These are phyloP conservation scores for Strigomonas galati DNA, from an alignment of 208 protist species.

Conservation along the genomic window DNA sequence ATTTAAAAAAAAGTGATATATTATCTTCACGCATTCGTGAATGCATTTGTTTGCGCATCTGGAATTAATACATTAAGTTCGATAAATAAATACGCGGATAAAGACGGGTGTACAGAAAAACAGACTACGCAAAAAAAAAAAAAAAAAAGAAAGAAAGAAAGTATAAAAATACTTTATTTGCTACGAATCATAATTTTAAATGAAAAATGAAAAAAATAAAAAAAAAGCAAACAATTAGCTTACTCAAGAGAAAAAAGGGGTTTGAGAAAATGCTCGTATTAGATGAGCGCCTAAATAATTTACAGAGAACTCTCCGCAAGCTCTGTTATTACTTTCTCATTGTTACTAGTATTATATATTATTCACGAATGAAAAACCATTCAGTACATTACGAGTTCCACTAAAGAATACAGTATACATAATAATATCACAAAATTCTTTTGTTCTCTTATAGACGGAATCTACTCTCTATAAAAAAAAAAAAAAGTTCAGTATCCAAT, in stretches of 20 bases:
- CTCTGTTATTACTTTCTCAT: too few relatives aligned
- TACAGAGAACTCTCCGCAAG: too few relatives aligned
- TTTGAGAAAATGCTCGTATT: background rate
- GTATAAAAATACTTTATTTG: background rate
- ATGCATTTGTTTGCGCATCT: background rate
- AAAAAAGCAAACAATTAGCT: background rate
- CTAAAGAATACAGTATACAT: too few relatives aligned
- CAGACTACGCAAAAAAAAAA: background rate
- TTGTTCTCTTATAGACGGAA: too few relatives aligned
- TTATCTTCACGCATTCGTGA: background rate
- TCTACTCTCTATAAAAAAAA: too few relatives aligned
- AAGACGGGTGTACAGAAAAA: conserved; percentile 16
- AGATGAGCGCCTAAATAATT: background rate
- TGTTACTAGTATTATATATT: too few relatives aligned
- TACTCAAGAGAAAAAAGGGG: background rate
- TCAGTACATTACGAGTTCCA: too few relatives aligned
- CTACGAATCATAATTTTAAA: background rate
- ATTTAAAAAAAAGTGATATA: background rate
- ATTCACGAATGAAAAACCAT: too few relatives aligned
- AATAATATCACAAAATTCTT: too few relatives aligned
- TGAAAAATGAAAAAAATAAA: background rate
- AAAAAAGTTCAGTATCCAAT: too few relatives aligned
- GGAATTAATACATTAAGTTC: background rate
- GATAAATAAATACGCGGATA: background rate
- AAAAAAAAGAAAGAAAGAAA: conserved; percentile 13